Percentiles rank a stretch among this genome's conserved stretches.
These are phyloP conservation scores for Solanum corneliomulleri DNA, from an alignment of 257 asterid genomes.

Conservation along the genomic window DNA sequence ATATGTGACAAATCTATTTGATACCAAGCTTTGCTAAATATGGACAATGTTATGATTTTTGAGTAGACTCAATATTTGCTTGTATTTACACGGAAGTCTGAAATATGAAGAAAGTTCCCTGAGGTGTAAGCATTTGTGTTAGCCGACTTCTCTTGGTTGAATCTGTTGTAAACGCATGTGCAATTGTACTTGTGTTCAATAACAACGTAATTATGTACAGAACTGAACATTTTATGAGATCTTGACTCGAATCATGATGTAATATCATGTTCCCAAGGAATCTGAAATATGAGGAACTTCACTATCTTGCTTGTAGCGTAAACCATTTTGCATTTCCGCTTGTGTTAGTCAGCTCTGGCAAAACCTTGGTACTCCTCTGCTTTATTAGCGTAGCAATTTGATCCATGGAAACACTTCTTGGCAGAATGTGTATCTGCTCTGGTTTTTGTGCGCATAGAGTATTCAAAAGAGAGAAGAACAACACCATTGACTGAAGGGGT, in stretches of 20 bases:
- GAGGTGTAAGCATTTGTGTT: not conserved
- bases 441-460: not conserved
- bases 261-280: not conserved
- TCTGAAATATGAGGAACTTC: not conserved
- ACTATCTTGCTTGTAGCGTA: not conserved
- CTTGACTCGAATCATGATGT: not conserved
- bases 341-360: not conserved
- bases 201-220: not conserved
- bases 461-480: not conserved
- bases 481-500: not conserved
- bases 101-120: not conserved
- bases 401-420: not conserved
- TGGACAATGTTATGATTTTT: not conserved
- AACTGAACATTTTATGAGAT: not conserved
- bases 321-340: not conserved
- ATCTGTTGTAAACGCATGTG: not conserved
- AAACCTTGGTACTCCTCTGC: not conserved
- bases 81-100: not conserved
- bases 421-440: not conserved
- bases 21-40: not conserved
- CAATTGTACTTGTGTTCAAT: not conserved
- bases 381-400: not conserved
- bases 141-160: not conserved
- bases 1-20: not conserved
- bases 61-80: not conserved